phyloP scores from a whole-genome alignment of 2,329 filamentous ascomycete species.

The Fusarium annulatum region DNA sequence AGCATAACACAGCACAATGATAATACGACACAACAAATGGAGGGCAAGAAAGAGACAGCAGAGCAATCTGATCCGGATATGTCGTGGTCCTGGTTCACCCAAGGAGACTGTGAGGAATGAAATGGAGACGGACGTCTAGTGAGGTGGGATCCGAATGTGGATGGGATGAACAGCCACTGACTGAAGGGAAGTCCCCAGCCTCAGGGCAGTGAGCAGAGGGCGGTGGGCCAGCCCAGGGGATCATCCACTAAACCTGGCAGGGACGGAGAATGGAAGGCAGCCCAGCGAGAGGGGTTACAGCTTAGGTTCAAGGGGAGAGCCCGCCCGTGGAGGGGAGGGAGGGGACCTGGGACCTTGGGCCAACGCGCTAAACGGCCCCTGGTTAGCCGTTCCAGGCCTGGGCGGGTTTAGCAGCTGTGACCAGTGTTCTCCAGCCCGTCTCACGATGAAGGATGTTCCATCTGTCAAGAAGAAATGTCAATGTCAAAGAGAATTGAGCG shows the following conservation, averaged over 20 bases:
- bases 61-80: constrained; percentile 37
- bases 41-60: constrained; percentile 32
- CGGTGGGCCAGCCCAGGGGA: constrained; percentile 17
- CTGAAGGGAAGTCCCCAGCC: constrained; percentile 21
- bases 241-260: constrained; percentile 34
- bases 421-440: background rate
- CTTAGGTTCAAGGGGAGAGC: constrained; percentile 21
- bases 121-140: constrained; percentile 31
- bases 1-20: background rate
- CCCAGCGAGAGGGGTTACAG: constrained; percentile 32
- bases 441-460: constrained; percentile 10
- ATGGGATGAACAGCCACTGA: constrained; percentile 41
- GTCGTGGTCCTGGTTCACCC: constrained; percentile 35
- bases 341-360: constrained; percentile 7
- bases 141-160: constrained; percentile 38
- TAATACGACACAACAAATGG: constrained; percentile 9
- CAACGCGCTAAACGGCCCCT: constrained; percentile 36
- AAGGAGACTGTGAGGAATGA: constrained; percentile 39
- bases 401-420: constrained; percentile 17
- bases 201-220: background rate
- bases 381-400: constrained; percentile 34
- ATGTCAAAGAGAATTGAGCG: background rate
- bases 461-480: constrained; percentile 6
- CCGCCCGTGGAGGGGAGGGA: background rate
- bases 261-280: background rate